Percentiles rank a stretch among this genome's conserved stretches.
Conservation (phyloP, 805 yeast species). For the Lachancea waltii region DNA sequence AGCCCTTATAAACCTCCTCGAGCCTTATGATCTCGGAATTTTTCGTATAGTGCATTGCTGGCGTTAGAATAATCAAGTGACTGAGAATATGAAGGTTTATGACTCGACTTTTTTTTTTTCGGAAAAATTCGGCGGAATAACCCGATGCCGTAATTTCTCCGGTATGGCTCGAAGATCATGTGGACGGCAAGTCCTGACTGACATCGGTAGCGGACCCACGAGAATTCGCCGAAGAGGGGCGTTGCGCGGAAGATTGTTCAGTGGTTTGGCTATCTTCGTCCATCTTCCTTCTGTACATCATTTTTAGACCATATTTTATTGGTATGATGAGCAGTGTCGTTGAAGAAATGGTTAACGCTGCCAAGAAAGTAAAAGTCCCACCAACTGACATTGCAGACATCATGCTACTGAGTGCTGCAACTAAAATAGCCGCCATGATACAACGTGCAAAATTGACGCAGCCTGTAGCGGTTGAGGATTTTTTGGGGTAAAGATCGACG, state of each 20-base stretch:
- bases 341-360: constrained; percentile 38
- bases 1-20: not conserved
- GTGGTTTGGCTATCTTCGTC: not conserved
- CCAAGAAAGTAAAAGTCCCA: constrained; percentile 71
- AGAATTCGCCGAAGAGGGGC: too few relatives aligned
- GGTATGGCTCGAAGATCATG: too few relatives aligned
- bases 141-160: too few relatives aligned
- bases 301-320: constrained; percentile 25
- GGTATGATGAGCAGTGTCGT: constrained; percentile 25
- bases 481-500: constrained; percentile 69
- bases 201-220: too few relatives aligned
- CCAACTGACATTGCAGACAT: constrained; percentile 52
- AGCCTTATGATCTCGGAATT: not conserved
- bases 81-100: not conserved
- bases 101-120: not conserved
- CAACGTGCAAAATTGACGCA: constrained; percentile 70
- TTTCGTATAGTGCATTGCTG: not conserved
- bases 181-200: not conserved
- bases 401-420: constrained; percentile 65
- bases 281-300: constrained; percentile 1
- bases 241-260: not conserved
- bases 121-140: constrained; percentile 6
- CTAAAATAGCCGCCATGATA: constrained; percentile 59
- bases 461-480: constrained; percentile 69
- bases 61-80: not conserved